phyloP scores from a whole-genome alignment of 78 protist species.

The Planoprotostelium fungivorum region DNA sequence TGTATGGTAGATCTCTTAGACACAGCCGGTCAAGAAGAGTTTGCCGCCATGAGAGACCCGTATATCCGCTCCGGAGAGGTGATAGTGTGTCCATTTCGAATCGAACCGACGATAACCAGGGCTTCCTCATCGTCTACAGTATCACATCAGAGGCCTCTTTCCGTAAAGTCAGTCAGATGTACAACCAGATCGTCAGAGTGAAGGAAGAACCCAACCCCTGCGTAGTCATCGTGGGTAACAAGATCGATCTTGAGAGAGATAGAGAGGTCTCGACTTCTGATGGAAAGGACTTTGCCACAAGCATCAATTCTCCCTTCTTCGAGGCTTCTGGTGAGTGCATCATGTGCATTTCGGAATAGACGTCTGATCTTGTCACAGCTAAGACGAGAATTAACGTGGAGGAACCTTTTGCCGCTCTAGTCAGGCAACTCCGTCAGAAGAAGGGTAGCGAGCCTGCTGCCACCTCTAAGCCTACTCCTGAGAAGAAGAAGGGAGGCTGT shows the following conservation, averaged over 20 bases:
- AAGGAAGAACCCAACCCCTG: constrained; percentile 70
- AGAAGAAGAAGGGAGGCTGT: not conserved
- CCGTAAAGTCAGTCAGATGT: constrained; percentile 51
- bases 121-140: constrained; percentile 30
- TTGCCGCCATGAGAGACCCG: constrained; percentile 73
- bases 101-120: not conserved
- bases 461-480: not conserved
- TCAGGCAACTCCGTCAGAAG: constrained; percentile 20
- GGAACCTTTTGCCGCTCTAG: constrained; percentile 71
- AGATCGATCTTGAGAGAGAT: constrained; percentile 60
- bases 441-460: not conserved
- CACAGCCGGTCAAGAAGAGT: constrained; percentile 91
- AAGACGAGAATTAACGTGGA: constrained; percentile 77
- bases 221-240: constrained; percentile 85
- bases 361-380: constrained; percentile 30
- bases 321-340: constrained; percentile 78
- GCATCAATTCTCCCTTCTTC: constrained; percentile 48
- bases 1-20: constrained; percentile 35
- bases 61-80: constrained; percentile 64
- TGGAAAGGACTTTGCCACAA: constrained; percentile 62
- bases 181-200: constrained; percentile 74
- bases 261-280: constrained; percentile 57
- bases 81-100: not conserved
- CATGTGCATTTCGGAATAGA: not conserved
- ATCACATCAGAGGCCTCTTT: constrained; percentile 32